Evolutionary conservation across 805 yeast genomes (phyloP).

Genomic region (Monosporozyma servazzii): DNA sequence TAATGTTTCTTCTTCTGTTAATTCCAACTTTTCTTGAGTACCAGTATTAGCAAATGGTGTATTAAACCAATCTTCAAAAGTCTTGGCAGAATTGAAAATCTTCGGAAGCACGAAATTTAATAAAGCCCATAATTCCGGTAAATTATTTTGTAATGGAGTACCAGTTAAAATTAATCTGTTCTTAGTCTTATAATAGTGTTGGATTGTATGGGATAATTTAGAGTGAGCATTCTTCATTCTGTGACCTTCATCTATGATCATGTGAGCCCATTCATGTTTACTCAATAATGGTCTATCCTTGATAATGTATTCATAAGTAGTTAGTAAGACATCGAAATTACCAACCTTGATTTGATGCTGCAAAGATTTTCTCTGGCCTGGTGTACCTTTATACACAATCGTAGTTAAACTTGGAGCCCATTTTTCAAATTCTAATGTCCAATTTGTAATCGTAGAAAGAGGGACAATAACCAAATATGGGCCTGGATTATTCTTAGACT

Average conservation of each 20-base stretch:
- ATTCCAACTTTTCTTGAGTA: slow-evolving; percentile 83
- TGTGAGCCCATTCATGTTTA: slow-evolving; percentile 85
- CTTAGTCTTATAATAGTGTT: slow-evolving; percentile 72
- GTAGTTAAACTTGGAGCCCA: slow-evolving; percentile 89
- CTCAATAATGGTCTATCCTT: slow-evolving; percentile 76
- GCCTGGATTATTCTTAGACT: slow-evolving; percentile 64
- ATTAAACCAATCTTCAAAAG: slow-evolving; percentile 97
- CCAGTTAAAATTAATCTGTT: slow-evolving; percentile 90
- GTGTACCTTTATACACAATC: slow-evolving; percentile 87
- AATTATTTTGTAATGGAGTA: slow-evolving; percentile 90
- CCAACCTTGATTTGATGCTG: slow-evolving; percentile 63
- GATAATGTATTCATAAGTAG: slow-evolving; percentile 91
- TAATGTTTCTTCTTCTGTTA: slow-evolving; percentile 92
- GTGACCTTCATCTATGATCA: slow-evolving; percentile 98
- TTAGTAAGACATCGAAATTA: slow-evolving; percentile 80
- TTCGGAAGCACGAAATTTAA: slow-evolving; percentile 91
- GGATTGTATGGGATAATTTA: slow-evolving; percentile 75
- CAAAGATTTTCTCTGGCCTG: slow-evolving; percentile 67
- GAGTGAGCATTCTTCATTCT: slow-evolving; percentile 93
- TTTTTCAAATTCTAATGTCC: slow-evolving; percentile 91
- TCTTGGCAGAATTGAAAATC: slow-evolving; percentile 90
- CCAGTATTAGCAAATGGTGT: slow-evolving; percentile 97
- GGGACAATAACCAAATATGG: slow-evolving; percentile 93
- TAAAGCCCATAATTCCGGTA: slow-evolving; percentile 96
- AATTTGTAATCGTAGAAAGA: slow-evolving; percentile 83